These are phyloP conservation scores for Penicillium oxalicum DNA, from an alignment of 2,329 filamentous ascomycete genomes.

Conservation along the genomic window DNA sequence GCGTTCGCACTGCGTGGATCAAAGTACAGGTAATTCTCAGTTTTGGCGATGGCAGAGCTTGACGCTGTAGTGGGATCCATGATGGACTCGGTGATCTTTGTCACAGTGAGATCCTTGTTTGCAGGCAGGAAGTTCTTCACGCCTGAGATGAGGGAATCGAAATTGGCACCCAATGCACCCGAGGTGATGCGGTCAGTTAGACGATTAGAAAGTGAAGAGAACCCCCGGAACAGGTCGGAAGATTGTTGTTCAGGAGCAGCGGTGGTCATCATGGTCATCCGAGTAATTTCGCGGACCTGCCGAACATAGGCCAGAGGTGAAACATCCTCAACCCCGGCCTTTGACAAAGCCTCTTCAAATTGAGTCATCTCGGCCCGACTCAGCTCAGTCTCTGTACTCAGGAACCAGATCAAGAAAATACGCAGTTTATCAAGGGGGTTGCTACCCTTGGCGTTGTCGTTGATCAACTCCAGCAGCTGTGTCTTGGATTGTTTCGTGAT, in stretches of 20 bases:
- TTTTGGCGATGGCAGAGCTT: conserved; percentile 89
- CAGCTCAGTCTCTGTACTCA: conserved; percentile 88
- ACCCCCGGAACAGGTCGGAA: conserved; percentile 79
- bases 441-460: conserved; percentile 72
- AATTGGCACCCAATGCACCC: conserved; percentile 76
- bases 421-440: conserved; percentile 84
- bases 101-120: conserved; percentile 91
- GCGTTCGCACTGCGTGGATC: conserved; percentile 92
- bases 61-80: conserved; percentile 93
- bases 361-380: conserved; percentile 73
- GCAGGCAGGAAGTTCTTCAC: conserved; percentile 98
- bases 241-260: conserved; percentile 58
- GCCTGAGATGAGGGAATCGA: conserved; percentile 88
- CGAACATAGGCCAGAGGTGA: conserved; percentile 78
- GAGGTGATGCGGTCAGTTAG: conserved; percentile 93
- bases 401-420: conserved; percentile 93
- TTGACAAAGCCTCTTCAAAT: conserved; percentile 76
- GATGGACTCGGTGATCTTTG: conserved; percentile 95
- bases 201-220: conserved; percentile 84
- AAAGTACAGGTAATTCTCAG: conserved; percentile 94
- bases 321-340: conserved; percentile 64
- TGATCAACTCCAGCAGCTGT: conserved; percentile 82
- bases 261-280: conserved; percentile 96
- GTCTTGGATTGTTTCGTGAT: conserved; percentile 85
- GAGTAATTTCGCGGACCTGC: conserved; percentile 87